Percentiles rank a stretch among this genome's conserved stretches.
phyloP scores from a whole-genome alignment of 2,329 filamentous ascomycete species.

The Trichothecium sympodiale region DNA sequence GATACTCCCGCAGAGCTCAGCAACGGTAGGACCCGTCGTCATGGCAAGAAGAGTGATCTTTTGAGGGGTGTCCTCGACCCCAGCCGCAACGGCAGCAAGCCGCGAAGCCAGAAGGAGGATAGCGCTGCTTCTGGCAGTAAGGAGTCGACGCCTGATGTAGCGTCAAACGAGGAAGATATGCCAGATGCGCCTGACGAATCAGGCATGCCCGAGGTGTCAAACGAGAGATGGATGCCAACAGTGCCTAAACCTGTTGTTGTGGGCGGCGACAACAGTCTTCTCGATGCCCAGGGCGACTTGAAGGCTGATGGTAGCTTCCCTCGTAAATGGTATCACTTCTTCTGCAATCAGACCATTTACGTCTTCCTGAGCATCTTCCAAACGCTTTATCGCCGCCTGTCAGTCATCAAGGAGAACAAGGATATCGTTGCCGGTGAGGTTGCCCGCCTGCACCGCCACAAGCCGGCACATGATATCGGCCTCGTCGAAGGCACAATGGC shows the following conservation, averaged over 20 bases:
- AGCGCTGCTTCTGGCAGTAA: conserved; percentile 71
- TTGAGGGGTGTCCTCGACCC: conserved; percentile 79
- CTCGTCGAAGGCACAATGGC: conserved; percentile 69
- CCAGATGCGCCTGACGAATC: conserved; percentile 48
- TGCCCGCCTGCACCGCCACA: conserved; percentile 58
- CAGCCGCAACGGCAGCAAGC: conserved; percentile 57
- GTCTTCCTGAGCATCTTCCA: conserved; percentile 93
- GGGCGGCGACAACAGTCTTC: conserved; percentile 38
- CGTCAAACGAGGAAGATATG: conserved; percentile 71
- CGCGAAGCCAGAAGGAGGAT: conserved; percentile 65
- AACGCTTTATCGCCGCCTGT: conserved; percentile 74
- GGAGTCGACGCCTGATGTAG: conserved; percentile 76
- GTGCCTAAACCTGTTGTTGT: conserved; percentile 45
- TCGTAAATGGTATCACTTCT: conserved; percentile 77
- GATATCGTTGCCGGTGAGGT: conserved; percentile 64
- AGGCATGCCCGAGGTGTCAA: conserved; percentile 48
- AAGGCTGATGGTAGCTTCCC: conserved; percentile 73
- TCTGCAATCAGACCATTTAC: conserved; percentile 82
- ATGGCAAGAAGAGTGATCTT: conserved; percentile 68
- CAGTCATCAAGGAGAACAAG: conserved; percentile 73
- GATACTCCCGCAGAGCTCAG: conserved; percentile 62
- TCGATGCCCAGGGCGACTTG: conserved; percentile 49
- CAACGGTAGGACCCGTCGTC: conserved; percentile 56
- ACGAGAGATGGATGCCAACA: conserved; percentile 54
- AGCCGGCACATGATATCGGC: conserved; percentile 74